These are phyloP conservation scores for Agrocybe chaxingu DNA, from an alignment of 768 basidiomycete species.

Conservation along the genomic window DNA sequence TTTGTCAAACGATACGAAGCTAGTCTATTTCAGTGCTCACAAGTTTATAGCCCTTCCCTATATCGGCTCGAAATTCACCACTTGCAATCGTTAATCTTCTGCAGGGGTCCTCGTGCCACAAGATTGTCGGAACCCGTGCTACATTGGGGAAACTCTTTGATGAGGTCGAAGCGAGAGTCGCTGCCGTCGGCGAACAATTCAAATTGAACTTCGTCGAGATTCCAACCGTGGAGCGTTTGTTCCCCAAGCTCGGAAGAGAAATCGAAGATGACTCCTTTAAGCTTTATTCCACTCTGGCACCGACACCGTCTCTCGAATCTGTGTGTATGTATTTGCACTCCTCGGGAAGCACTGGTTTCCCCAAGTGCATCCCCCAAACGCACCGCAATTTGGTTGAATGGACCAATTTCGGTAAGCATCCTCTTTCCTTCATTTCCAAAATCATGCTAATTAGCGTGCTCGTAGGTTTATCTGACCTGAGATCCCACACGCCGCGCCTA, in stretches of 20 bases:
- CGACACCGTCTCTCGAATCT: conserved; percentile 13
- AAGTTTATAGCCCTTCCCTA: conserved; percentile 8
- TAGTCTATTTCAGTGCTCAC: not conserved
- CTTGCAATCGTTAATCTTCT: conserved; percentile 10
- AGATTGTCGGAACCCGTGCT: not conserved
- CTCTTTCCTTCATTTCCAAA: not conserved
- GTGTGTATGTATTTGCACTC: conserved; percentile 40
- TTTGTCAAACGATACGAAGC: not conserved
- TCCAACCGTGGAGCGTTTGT: conserved; percentile 27
- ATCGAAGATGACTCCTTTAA: conserved; percentile 21
- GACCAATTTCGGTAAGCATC: conserved; percentile 28
- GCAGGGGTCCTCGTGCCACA: conserved; percentile 3
- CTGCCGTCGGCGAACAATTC: no score
- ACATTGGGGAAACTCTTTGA: not conserved
- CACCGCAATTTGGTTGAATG: conserved; percentile 28
- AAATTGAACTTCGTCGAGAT: conserved; percentile 24
- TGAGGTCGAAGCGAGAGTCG: not conserved
- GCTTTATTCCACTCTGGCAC: conserved; percentile 17
- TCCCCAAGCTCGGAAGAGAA: conserved; percentile 37
- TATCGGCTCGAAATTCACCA: conserved; percentile 13
- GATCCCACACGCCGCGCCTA: conserved; percentile 10
- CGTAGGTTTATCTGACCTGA: not conserved
- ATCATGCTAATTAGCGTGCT: not conserved
- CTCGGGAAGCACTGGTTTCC: conserved; percentile 47
- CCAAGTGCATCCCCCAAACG: conserved; percentile 37